Conservation (phyloP, 805 yeast species). For the Ogataea zsoltii region DNA sequence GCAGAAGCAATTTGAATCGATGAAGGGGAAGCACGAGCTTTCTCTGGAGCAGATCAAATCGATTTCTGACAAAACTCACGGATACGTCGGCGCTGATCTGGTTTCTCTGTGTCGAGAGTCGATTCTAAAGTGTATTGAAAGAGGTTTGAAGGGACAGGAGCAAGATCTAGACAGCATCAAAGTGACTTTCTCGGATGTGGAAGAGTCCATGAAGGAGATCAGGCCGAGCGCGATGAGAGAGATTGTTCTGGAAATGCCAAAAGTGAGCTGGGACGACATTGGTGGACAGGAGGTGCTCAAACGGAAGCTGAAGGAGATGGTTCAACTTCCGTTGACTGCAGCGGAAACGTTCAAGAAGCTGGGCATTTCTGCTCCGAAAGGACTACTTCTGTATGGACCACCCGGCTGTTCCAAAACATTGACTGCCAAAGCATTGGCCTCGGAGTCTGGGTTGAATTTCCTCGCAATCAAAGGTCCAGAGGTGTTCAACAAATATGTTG, state of each 20-base stretch:
- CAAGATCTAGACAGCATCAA: slow-evolving; percentile 36
- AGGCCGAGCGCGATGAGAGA: slow-evolving; percentile 98
- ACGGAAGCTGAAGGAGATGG: slow-evolving; percentile 80
- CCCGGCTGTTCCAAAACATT: slow-evolving; percentile 97
- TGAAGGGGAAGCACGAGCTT: slow-evolving; percentile 51
- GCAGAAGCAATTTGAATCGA: slow-evolving; percentile 54
- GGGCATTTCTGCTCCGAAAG: slow-evolving; percentile 91
- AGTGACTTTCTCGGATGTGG: slow-evolving; percentile 60
- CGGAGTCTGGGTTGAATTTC: slow-evolving; percentile 92
- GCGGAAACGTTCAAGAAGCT: slow-evolving; percentile 70
- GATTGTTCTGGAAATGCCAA: slow-evolving; percentile 90
- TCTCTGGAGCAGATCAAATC: slow-evolving; percentile 53
- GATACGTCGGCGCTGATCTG: slow-evolving; percentile 96
- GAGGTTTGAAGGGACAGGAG: slow-evolving; percentile 43
- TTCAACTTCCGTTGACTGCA: slow-evolving; percentile 86
- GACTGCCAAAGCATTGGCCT: slow-evolving; percentile 93
- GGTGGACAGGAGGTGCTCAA: slow-evolving; percentile 92
- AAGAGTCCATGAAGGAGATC: slow-evolving; percentile 70
- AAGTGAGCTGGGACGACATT: slow-evolving; percentile 89
- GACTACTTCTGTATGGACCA: slow-evolving; percentile 92
- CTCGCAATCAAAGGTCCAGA: slow-evolving; percentile 97
- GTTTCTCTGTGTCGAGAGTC: slow-evolving; percentile 86
- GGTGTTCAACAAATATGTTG: slow-evolving; percentile 88
- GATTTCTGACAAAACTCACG: slow-evolving; percentile 83
- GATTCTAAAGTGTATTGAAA: slow-evolving; percentile 76